phyloP scores from a whole-genome alignment of 78 protist species.

The Speleostelium caveatum region DNA sequence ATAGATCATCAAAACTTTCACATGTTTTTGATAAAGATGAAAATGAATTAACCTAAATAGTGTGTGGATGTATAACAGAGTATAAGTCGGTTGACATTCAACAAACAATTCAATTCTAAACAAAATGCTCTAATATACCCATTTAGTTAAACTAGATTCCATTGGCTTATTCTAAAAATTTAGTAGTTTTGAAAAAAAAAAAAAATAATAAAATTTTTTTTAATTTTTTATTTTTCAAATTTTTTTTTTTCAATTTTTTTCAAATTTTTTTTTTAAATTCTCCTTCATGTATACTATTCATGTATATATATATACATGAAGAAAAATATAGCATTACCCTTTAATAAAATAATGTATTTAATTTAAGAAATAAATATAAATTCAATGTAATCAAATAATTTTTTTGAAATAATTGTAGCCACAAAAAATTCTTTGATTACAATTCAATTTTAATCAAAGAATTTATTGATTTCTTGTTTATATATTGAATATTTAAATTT shows the following conservation, averaged over 20 bases:
- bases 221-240: background rate
- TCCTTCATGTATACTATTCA: background rate
- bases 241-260: background rate
- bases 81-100: no score
- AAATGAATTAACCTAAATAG: constrained; percentile 17
- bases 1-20: constrained; percentile 4
- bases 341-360: background rate
- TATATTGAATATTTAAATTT: no score
- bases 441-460: background rate
- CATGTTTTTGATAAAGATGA: background rate
- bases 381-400: background rate
- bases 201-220: background rate
- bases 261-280: background rate
- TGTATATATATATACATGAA: background rate
- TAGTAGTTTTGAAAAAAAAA: background rate
- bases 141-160: constrained; percentile 24
- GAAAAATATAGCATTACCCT: background rate
- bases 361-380: background rate
- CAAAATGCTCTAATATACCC: background rate
- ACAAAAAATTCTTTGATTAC: no score
- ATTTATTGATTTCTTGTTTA: background rate
- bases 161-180: background rate
- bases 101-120: background rate
- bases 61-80: background rate
- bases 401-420: background rate